These are phyloP conservation scores for Xylaria sp. DNA, from an alignment of 2,329 filamentous ascomycete genomes.

Conservation along the genomic window DNA sequence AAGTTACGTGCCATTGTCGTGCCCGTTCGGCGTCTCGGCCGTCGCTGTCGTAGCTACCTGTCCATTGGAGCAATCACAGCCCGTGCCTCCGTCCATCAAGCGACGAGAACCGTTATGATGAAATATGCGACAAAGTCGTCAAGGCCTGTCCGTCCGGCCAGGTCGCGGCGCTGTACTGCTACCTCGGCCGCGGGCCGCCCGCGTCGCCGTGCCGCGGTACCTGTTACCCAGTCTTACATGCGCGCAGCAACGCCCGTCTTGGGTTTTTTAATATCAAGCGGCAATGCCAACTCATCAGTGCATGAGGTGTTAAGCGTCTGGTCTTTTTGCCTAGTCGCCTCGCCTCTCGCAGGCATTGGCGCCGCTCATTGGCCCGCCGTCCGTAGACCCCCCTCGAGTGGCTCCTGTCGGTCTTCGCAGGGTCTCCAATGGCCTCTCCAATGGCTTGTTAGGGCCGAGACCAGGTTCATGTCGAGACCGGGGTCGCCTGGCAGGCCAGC, in stretches of 20 bases:
- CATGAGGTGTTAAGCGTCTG: constrained; percentile 59
- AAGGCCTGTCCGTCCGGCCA: constrained; percentile 25
- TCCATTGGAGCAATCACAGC: constrained; percentile 28
- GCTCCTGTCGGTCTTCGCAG: constrained; percentile 40
- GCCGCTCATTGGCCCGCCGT: constrained; percentile 33
- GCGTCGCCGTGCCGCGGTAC: constrained; percentile 31
- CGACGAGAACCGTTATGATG: constrained; percentile 33
- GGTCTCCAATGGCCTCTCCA: constrained; percentile 36
- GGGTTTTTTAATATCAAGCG: constrained; percentile 61
- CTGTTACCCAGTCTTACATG: constrained; percentile 36
- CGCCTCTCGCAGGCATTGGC: constrained; percentile 35
- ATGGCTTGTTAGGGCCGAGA: constrained; percentile 34
- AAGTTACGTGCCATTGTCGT: constrained; percentile 7
- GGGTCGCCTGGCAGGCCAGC: constrained; percentile 34
- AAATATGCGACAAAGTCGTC: constrained; percentile 36
- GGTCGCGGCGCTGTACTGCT: constrained; percentile 34
- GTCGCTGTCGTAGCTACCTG: constrained; percentile 10
- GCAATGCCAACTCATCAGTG: constrained; percentile 79
- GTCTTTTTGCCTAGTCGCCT: constrained; percentile 47
- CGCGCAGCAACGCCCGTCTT: constrained; percentile 47
- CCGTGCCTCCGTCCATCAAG: constrained; percentile 30
- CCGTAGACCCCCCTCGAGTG: constrained; percentile 28
- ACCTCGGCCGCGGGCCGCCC: constrained; percentile 27
- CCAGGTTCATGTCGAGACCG: constrained; percentile 33
- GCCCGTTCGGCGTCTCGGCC: constrained; percentile 21